These are phyloP conservation scores for Karstenula rhodostoma DNA, from an alignment of 2,329 filamentous ascomycete genomes.

Conservation along the genomic window DNA sequence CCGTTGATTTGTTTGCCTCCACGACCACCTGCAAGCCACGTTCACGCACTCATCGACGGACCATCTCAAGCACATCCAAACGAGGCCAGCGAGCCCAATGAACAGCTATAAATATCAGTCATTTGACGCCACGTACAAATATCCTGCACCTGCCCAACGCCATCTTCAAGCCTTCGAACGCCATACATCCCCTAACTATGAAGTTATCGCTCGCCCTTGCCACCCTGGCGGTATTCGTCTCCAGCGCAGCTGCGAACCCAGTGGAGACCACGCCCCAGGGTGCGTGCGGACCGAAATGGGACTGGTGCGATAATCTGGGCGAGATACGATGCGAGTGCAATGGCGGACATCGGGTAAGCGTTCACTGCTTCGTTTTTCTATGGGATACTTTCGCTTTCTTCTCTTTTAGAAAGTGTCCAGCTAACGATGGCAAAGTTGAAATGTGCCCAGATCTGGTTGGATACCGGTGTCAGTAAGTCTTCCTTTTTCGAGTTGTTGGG, in stretches of 20 bases:
- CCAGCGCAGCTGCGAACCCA: neutral
- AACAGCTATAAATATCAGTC: neutral
- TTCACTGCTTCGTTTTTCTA: too few relatives aligned
- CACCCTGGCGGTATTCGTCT: neutral
- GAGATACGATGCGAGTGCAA: conserved; percentile 12
- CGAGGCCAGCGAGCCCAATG: neutral
- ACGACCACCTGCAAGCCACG: neutral
- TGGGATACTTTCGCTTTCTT: too few relatives aligned
- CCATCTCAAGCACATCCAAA: too few relatives aligned
- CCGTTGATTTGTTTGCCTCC: neutral
- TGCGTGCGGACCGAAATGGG: neutral
- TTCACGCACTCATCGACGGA: neutral
- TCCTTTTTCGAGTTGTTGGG: neutral
- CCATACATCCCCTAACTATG: neutral
- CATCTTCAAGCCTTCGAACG: neutral
- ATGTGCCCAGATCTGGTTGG: neutral
- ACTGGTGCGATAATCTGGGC: neutral
- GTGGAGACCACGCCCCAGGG: neutral
- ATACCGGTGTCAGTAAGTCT: neutral
- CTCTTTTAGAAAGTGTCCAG: neutral
- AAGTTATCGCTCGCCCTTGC: neutral
- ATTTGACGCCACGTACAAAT: neutral
- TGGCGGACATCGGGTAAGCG: conserved; percentile 6
- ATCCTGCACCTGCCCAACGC: neutral
- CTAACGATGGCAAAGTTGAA: neutral